Evolutionary conservation across 805 yeast genomes (phyloP).

Genomic region (Lachancea waltii): DNA sequence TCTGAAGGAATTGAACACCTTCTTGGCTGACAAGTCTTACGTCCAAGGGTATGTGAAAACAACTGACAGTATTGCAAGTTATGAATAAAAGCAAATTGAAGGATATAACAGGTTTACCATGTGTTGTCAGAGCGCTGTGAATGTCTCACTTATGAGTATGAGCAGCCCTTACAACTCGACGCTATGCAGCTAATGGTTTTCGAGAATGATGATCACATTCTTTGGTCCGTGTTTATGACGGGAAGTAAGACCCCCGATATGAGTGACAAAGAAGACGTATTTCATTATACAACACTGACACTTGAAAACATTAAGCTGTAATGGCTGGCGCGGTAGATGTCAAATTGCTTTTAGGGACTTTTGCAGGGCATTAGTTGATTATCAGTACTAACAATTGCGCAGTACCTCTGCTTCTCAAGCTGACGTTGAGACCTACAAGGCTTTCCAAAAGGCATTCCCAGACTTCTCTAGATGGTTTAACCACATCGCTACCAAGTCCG

Average conservation of each 20-base stretch:
- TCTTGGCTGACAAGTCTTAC: constrained; percentile 90
- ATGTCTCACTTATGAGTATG: no score
- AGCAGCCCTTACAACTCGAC: no score
- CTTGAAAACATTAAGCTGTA: background rate
- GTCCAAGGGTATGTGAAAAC: constrained; percentile 77
- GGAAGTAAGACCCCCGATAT: constrained; percentile 93
- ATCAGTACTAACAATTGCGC: constrained; percentile 7
- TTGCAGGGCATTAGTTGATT: no score
- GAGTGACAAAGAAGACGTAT: constrained; percentile 59
- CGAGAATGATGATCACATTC: constrained; percentile 57
- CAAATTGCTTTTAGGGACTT: no score
- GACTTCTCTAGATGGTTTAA: constrained; percentile 97
- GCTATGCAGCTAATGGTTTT: background rate
- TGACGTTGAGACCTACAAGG: constrained; percentile 89
- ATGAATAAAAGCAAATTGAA: no score
- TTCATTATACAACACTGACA: constrained; percentile 13
- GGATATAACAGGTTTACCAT: no score
- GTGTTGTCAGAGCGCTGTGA: no score
- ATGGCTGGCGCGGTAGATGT: no score
- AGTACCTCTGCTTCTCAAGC: constrained; percentile 92
- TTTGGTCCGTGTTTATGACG: constrained; percentile 97
- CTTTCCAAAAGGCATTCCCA: constrained; percentile 89
- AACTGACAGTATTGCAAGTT: background rate
- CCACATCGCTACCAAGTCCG: constrained; percentile 92
- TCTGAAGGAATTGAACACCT: constrained; percentile 67